phyloP scores from a whole-genome alignment of 768 basidiomycete genomes.

The Amyloporia xantha region DNA sequence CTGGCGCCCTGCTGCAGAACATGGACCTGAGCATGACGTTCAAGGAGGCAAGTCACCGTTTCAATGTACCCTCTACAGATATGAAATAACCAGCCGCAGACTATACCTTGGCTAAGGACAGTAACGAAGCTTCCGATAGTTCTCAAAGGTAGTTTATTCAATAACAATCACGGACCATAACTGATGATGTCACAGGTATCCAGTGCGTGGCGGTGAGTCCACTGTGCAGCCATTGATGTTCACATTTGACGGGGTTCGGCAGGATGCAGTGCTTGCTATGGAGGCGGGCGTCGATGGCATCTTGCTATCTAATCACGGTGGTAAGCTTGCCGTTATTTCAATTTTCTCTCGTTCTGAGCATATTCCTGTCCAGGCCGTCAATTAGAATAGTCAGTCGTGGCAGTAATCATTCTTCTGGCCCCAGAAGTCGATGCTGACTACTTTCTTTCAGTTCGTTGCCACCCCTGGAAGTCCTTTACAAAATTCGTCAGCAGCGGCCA shows the following conservation, averaged over 20 bases:
- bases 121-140: slow-evolving; percentile 66
- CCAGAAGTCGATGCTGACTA: neutral
- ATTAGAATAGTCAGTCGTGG: slow-evolving; percentile 59
- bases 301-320: slow-evolving; percentile 88
- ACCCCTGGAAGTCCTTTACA: slow-evolving; percentile 72
- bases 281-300: slow-evolving; percentile 86
- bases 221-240: slow-evolving; percentile 1
- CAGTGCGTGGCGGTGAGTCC: slow-evolving; percentile 63
- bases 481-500: slow-evolving; percentile 63
- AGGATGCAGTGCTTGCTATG: slow-evolving; percentile 84
- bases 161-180: neutral
- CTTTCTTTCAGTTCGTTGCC: slow-evolving; percentile 53
- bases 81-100: slow-evolving; percentile 30
- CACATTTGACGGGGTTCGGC: slow-evolving; percentile 1
- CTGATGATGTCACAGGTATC: neutral
- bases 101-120: slow-evolving; percentile 71
- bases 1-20: slow-evolving; percentile 57
- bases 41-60: slow-evolving; percentile 43
- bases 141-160: slow-evolving; percentile 51
- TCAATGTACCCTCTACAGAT: neutral
- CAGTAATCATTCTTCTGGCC: neutral
- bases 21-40: slow-evolving; percentile 76
- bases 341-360: no score
- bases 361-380: slow-evolving; percentile 50
- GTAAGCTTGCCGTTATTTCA: slow-evolving; percentile 36